Base-by-base conservation (phyloP, 768 basidiomycete genomes). In the Tricholoma bakamatsutake region DNA sequence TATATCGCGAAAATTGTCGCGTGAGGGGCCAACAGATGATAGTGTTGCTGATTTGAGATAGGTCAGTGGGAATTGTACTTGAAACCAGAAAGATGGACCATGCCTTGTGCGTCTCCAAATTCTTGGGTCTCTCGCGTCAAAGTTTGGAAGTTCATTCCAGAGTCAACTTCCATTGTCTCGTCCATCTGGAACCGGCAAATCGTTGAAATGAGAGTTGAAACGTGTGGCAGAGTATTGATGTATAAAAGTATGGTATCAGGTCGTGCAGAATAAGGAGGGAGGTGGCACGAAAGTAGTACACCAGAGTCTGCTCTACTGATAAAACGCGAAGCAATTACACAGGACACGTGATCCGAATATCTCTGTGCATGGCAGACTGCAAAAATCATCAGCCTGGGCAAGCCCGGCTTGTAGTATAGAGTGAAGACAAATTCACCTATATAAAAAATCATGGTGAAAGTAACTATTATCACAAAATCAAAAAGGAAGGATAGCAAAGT, bases 1-100 rank as follows among this genome's bases (percentile, higher is more conserved):
- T 57, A 92, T 80, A 56, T 92, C 89, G 52, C 85, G 82, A 65
- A 89, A 87, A 54, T 68, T 75, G 62, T 86, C 84, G 55, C 81
- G 81, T 56, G 73, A 57, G 58, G 66, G 61, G 58, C 65, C 54
- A 30, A 62, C 63, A 18, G 59, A 62, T 28, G 63, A 59, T 52
- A 58, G 57, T 27, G 58, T 57, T 24, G 58, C 60, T 63, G 50
- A 31, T 55, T 50, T 24, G 50, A 28, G 15, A 45, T 52, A 1
- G 18, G 46, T 57, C 47, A 59, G 56, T 18, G 37, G 33, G 24
- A 18, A 49, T 30, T 17, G 35, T 13, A n/a, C 34, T 54, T 35
- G 15, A 13, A 10, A 5, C 17, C 37, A 33, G 30, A 33, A 12
- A 1, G 24, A 33, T 8, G 4, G n/a, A n/a, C n/a, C n/a, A 33